Conservation (phyloP, 345 rosid species). For the Pugionium cornutum region DNA sequence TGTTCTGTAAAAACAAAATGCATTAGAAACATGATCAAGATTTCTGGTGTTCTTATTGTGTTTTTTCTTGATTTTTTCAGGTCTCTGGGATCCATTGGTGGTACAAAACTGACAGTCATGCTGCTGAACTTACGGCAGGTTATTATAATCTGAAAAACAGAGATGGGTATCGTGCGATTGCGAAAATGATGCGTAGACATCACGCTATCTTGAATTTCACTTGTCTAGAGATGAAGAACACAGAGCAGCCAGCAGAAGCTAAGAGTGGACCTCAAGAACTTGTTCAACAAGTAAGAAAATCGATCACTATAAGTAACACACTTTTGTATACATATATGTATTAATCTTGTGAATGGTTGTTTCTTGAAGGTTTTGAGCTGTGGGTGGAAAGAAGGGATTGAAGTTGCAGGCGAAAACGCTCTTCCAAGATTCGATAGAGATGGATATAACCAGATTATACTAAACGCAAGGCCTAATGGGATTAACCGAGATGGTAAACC, state of each 20-base stretch:
- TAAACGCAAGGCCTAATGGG: constrained; percentile 84
- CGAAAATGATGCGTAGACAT: constrained; percentile 73
- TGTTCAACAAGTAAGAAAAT: constrained; percentile 63
- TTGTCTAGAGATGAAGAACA: constrained; percentile 79
- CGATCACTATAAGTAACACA: background rate
- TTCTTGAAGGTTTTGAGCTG: constrained; percentile 68
- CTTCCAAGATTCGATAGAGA: constrained; percentile 65
- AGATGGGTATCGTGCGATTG: constrained; percentile 75
- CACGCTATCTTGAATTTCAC: constrained; percentile 70
- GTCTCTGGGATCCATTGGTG: constrained; percentile 94
- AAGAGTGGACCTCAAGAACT: constrained; percentile 82
- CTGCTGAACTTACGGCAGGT: constrained; percentile 89
- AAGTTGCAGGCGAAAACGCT: constrained; percentile 91
- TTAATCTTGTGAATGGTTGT: constrained; percentile 18
- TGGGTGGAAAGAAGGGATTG: constrained; percentile 72
- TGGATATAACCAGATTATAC: constrained; percentile 72
- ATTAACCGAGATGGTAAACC: constrained; percentile 49
- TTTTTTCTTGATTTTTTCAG: constrained; percentile 37
- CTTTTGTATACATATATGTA: background rate
- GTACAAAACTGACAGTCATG: constrained; percentile 70
- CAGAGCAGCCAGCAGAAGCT: constrained; percentile 57
- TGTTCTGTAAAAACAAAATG: background rate
- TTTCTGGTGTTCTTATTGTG: background rate
- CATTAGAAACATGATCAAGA: constrained; percentile 3
- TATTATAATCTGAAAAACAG: constrained; percentile 64